Conservation (phyloP, 768 basidiomycete species). For the Naganishia vaughanmartiniae region DNA sequence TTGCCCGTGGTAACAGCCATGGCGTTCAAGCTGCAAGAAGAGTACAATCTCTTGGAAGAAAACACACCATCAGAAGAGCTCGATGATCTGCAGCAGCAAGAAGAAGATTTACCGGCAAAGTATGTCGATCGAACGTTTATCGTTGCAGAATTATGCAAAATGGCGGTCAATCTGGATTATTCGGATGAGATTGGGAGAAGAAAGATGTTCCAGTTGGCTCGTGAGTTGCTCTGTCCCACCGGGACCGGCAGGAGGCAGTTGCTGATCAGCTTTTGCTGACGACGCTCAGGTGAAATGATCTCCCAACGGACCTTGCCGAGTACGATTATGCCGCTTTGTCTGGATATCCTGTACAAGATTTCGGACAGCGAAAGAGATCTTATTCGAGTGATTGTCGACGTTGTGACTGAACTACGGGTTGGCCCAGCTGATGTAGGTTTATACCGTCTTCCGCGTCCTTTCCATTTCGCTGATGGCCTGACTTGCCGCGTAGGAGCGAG, state of each 20-base stretch:
- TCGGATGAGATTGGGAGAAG: constrained; percentile 85
- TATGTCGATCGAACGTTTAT: constrained; percentile 60
- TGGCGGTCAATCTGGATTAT: constrained; percentile 80
- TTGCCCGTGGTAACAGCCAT: constrained; percentile 82
- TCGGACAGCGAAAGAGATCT: constrained; percentile 75
- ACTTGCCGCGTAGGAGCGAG: constrained; percentile 44
- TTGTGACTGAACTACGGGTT: constrained; percentile 74
- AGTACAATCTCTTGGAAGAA: constrained; percentile 65
- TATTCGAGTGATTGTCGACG: constrained; percentile 82
- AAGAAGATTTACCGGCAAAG: constrained; percentile 47
- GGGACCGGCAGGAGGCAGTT: not conserved
- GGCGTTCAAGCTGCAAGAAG: constrained; percentile 69
- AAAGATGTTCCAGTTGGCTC: constrained; percentile 80
- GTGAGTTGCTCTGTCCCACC: constrained; percentile 57
- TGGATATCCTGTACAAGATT: constrained; percentile 76
- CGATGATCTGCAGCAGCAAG: constrained; percentile 37
- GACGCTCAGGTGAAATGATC: constrained; percentile 73
- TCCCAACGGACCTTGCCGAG: constrained; percentile 68
- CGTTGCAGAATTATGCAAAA: constrained; percentile 73
- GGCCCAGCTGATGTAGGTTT: constrained; percentile 34
- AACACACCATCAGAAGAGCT: constrained; percentile 43
- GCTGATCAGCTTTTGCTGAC: not conserved
- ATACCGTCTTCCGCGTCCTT: not conserved
- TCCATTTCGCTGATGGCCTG: constrained; percentile 23
- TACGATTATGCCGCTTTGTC: constrained; percentile 65